A percentile compares a stretch with the other conserved stretches of the same genome.
phyloP scores from a whole-genome alignment of 176 grass and related monocot genomes.

The Paspalum notatum region DNA sequence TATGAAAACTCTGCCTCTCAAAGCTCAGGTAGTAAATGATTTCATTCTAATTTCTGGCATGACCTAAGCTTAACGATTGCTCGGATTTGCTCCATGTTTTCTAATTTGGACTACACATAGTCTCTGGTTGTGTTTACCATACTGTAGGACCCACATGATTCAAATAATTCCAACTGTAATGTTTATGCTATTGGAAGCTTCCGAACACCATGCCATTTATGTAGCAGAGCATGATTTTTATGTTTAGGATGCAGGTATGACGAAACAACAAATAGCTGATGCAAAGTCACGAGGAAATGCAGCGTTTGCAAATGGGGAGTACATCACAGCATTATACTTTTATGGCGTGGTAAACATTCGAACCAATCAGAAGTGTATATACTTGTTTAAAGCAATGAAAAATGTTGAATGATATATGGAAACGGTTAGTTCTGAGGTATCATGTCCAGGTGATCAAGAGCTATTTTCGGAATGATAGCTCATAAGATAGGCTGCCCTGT shows the following conservation, averaged over 20 bases:
- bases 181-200: not conserved
- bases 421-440: too few species aligned
- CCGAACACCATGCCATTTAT: not conserved
- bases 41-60: not conserved
- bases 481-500: not conserved
- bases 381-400: not conserved
- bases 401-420: too few species aligned
- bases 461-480: not conserved
- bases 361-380: not conserved
- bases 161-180: not conserved
- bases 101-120: too few species aligned
- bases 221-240: not conserved
- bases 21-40: not conserved
- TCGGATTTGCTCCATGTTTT: too few species aligned
- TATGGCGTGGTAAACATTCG: not conserved
- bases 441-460: too few species aligned
- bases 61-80: too few species aligned
- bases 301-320: conserved; percentile 8
- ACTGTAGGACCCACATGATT: too few species aligned
- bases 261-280: not conserved
- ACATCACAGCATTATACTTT: not conserved
- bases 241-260: not conserved
- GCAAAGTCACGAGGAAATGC: conserved; percentile 28
- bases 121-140: too few species aligned
- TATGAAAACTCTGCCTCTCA: not conserved